Percentiles rank a stretch among this genome's conserved stretches.
These are phyloP conservation scores for Fusarium staphyleae DNA, from an alignment of 2,329 filamentous ascomycete genomes.

Conservation along the genomic window DNA sequence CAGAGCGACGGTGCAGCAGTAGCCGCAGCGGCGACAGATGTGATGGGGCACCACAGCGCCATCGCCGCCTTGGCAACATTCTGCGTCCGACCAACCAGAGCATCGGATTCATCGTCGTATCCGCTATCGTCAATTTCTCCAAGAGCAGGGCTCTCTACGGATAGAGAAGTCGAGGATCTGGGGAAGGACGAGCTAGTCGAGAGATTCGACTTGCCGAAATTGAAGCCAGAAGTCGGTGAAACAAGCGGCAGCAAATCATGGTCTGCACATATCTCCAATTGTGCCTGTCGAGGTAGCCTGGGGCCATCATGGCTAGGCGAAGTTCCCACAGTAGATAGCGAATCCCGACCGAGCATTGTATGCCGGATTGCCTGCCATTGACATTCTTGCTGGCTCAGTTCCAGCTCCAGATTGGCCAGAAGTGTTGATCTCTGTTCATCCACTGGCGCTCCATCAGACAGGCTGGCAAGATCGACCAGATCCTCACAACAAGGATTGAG, in stretches of 20 bases:
- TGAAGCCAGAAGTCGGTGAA: slow-evolving; percentile 20
- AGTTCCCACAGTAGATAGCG: slow-evolving; percentile 55
- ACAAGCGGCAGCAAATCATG: slow-evolving; percentile 27
- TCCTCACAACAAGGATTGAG: background rate
- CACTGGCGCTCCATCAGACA: slow-evolving; percentile 37
- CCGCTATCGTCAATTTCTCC: slow-evolving; percentile 58
- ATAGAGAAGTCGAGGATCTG: slow-evolving; percentile 22
- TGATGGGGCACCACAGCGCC: slow-evolving; percentile 34
- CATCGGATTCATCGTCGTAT: slow-evolving; percentile 40
- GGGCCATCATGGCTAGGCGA: slow-evolving; percentile 30
- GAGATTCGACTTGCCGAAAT: slow-evolving; percentile 5
- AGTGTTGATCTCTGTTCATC: slow-evolving; percentile 54
- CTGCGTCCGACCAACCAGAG: slow-evolving; percentile 22
- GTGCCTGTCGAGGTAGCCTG: slow-evolving; percentile 22
- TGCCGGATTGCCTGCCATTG: slow-evolving; percentile 66
- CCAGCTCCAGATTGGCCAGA: slow-evolving; percentile 65
- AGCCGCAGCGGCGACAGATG: slow-evolving; percentile 15
- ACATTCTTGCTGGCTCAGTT: slow-evolving; percentile 67
- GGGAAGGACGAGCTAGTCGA: slow-evolving; percentile 23
- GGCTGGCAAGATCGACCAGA: background rate
- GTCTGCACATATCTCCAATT: slow-evolving; percentile 15
- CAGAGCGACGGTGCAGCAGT: slow-evolving; percentile 31
- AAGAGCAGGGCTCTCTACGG: slow-evolving; percentile 54
- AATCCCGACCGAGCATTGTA: slow-evolving; percentile 57
- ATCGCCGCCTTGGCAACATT: slow-evolving; percentile 28